Evolutionary conservation across 257 asterid species (phyloP), one percentile per base, ranked within the genome.

Genomic region (Nicotiana knightiana): DNA sequence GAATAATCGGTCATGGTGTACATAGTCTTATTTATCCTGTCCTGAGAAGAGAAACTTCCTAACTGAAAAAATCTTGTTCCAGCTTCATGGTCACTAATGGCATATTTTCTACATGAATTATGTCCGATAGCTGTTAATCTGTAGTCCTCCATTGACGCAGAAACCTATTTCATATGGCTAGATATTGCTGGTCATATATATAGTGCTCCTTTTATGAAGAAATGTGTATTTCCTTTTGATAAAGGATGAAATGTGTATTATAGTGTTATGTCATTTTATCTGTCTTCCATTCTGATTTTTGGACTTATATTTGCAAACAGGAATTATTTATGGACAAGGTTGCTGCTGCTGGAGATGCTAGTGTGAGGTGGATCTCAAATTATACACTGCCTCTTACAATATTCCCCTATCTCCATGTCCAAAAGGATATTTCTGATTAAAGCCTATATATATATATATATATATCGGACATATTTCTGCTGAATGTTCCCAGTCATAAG

Each of bases 291-390:
- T 81, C 83, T 83, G 78, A 65, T 66, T 82, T 21, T 51, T 28
- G 80, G 64, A 75, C 80, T 75, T 83, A 57, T 81, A 64, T 73
- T 86, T 83, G 71, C 84, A 70, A 82, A 35, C 97, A 96, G 98
- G 99, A 94, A 84, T 83, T 96, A 77, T 88, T 94, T 86, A 71
- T 93, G 91, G 90, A 89, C 78, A 90, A 90, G 85, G 87, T 85
- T 86, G 95, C 87, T 76, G 83, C 90, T 68, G 85, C 86, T 21
- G 93, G 88, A 76, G 83, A 79, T 82, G 87, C 84, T 58, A 85
- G 81, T 75, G 89, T 88, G 84, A 92, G 97, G 98, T 93, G 80
- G 84, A 85, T 59, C 81, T 82, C 84, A 71, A 77, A 66, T 58
- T 61, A 65, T 39, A 39, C 65, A 46, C 53, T 48, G 16, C 26